Evolutionary conservation across 495 filamentous ascomycete species (phyloP).

Genomic region (Aspergillus indologenus): DNA sequence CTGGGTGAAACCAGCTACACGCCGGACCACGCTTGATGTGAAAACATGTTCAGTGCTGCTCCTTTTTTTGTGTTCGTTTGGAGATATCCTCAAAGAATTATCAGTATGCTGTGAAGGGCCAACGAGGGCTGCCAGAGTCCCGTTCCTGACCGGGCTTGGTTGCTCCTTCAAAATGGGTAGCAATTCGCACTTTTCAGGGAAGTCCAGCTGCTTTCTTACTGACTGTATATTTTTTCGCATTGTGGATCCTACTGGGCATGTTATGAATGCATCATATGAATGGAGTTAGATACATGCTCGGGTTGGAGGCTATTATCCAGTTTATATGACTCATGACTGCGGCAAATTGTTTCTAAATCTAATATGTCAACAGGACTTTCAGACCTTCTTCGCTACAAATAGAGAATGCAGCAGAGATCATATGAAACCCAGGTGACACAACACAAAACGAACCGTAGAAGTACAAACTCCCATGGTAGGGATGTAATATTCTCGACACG

Average conservation of each 20-base stretch:
- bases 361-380: no score
- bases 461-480: background rate
- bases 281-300: no score
- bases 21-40: slow-evolving; percentile 53
- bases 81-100: slow-evolving; percentile 13
- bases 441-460: no score
- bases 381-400: no score
- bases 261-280: background rate
- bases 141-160: background rate
- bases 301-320: no score
- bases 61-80: slow-evolving; percentile 8
- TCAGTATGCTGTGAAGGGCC: no score
- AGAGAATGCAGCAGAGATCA: background rate
- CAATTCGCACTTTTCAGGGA: no score
- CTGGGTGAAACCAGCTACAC: slow-evolving; percentile 68
- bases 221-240: background rate
- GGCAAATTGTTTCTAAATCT: no score
- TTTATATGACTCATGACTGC: no score
- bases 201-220: no score
- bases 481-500: slow-evolving; percentile 23
- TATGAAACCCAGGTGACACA: no score
- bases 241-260: background rate
- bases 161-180: no score
- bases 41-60: background rate
- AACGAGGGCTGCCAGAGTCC: background rate